Base-by-base conservation (phyloP, 345 rosid species). In the Linum lewisii region DNA sequence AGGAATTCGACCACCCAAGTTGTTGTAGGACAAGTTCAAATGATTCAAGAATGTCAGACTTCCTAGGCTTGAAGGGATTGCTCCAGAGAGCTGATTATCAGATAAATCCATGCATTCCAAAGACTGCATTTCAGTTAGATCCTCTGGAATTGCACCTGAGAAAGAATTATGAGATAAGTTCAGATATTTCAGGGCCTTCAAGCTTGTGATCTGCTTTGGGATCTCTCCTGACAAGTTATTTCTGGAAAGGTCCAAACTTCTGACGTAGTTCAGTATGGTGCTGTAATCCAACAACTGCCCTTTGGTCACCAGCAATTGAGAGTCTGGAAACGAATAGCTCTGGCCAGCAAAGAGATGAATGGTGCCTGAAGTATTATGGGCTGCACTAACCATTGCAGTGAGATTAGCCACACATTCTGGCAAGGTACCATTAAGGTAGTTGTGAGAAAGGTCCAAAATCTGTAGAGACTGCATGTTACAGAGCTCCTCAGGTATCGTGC, bases 341-440 rank as follows among this genome's bases (percentile, higher is more conserved):
- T 3, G 4, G 4, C 47, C 47, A 42, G 18, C 15, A 42, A 42
- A 42, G 18, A 42, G 4, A 7, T 42, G 18, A 42, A 42, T 42
- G 18, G 14, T 16, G 18, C 16, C 47, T 42, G 47, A 11, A 42
- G 15, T 16, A 42, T 11, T 11, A 42, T 42, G 4, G 18, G 15
- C 18, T 42, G 47, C 15, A 3, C 16, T 42, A 42, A 16, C 51
- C 72, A 63, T 63, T 7, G 26, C 60, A 24, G 60, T 62, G 36
- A 68, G 57, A 23, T 62, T 63, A n/a, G 63, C 72, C 21, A 68
- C 16, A n/a, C 72, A 68, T 22, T 18, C 23, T 5, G 72, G 72
- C 29, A 69, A 44, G 36, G 4, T 2, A 15, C 67, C 67, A 7
- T 47, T 51, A 1, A 63, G 47, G 6, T 38, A 25, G 21, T 69